These are phyloP conservation scores for Saccharum officinarum DNA, from an alignment of 176 grass and related monocot genomes.

Conservation along the genomic window DNA sequence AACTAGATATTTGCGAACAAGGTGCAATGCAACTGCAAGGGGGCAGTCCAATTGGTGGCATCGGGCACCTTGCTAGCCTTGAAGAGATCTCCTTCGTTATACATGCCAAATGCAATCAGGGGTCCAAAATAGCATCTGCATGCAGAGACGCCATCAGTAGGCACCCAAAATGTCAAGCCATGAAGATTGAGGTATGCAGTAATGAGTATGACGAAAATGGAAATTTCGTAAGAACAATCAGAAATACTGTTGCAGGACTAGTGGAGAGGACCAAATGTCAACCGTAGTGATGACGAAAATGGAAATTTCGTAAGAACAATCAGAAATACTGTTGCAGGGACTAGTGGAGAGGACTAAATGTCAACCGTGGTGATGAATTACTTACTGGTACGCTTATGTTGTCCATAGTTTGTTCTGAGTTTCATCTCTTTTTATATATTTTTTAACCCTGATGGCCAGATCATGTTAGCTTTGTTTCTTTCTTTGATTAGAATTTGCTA, in stretches of 20 bases:
- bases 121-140: neutral
- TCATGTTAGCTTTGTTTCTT: too few relatives aligned
- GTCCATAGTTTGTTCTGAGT: too few relatives aligned
- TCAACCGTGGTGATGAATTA: neutral
- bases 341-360: too few relatives aligned
- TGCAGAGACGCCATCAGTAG: neutral
- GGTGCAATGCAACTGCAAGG: neutral
- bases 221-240: neutral
- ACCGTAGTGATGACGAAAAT: too few relatives aligned
- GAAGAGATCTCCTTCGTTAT: neutral
- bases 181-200: rapidly evolving
- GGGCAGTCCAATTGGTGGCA: neutral
- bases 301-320: too few relatives aligned
- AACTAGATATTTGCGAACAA: neutral
- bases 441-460: too few relatives aligned
- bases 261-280: neutral
- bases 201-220: neutral
- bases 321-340: too few relatives aligned
- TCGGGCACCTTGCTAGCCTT: neutral
- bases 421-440: too few relatives aligned
- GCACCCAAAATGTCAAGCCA: neutral
- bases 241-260: neutral
- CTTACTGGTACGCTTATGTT: too few relatives aligned
- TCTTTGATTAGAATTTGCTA: too few relatives aligned
- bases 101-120: neutral